These are phyloP conservation scores for Bryum argenteum DNA, from an alignment of 225 moss, liverwort and hornwort genomes.

Conservation along the genomic window DNA sequence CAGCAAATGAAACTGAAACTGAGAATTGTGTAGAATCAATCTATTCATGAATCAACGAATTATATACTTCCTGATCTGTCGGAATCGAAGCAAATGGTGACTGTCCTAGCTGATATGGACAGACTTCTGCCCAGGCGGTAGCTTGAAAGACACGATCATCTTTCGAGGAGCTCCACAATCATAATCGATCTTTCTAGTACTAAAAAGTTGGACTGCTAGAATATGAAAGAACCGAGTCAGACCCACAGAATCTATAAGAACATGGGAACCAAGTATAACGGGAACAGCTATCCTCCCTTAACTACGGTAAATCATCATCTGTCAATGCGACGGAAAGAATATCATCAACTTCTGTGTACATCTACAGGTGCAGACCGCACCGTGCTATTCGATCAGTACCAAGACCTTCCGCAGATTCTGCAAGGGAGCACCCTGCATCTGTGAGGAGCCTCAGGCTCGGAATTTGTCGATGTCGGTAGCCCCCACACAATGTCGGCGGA, in stretches of 20 bases:
- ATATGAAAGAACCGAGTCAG: too few species aligned
- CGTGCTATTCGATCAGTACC: neutral
- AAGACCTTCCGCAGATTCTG: neutral
- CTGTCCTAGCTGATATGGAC: neutral
- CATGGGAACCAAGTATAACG: neutral
- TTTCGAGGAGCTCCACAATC: neutral
- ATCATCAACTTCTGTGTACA: neutral
- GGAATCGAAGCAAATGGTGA: neutral
- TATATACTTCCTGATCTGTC: neutral
- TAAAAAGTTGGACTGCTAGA: neutral
- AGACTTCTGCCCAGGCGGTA: neutral
- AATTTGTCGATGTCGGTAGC: neutral
- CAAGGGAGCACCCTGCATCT: neutral
- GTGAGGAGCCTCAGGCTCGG: conserved; percentile 14
- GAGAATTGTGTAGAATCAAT: neutral
- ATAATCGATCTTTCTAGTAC: neutral
- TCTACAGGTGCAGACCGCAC: too few species aligned
- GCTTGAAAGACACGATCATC: neutral
- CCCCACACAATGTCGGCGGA: neutral
- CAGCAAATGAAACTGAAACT: neutral
- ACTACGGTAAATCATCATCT: neutral
- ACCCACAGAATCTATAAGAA: neutral
- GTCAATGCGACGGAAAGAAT: neutral
- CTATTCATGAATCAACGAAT: too few species aligned
- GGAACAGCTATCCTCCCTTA: neutral